A percentile compares a stretch with the other conserved stretches of the same genome.
These are phyloP conservation scores for Orychophragmus violaceus DNA, from an alignment of 345 rosid species.

Conservation along the genomic window DNA sequence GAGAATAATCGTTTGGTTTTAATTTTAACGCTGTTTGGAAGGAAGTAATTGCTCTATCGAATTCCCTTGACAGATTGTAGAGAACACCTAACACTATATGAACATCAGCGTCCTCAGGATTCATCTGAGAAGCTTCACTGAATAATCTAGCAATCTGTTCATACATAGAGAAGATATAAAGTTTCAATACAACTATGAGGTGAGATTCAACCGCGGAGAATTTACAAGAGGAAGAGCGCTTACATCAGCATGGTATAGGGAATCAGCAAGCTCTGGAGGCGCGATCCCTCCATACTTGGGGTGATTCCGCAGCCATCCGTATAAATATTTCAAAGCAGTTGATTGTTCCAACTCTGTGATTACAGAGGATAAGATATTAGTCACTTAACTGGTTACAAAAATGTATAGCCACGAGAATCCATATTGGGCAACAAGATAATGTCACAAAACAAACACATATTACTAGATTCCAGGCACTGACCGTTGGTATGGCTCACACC, in stretches of 20 bases:
- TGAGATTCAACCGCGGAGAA: background rate
- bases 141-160: constrained; percentile 67
- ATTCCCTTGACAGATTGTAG: constrained; percentile 85
- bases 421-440: background rate
- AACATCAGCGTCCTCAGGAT: constrained; percentile 96
- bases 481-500: constrained; percentile 99
- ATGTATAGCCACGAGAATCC: background rate
- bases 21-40: constrained; percentile 80
- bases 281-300: constrained; percentile 75
- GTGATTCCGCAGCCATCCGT: constrained; percentile 91
- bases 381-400: background rate
- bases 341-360: constrained; percentile 86
- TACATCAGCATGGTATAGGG: constrained; percentile 83
- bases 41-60: constrained; percentile 78
- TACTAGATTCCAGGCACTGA: constrained; percentile 34
- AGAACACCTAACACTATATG: constrained; percentile 92
- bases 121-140: constrained; percentile 77
- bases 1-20: constrained; percentile 94
- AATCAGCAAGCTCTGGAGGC: constrained; percentile 53
- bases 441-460: constrained; percentile 11
- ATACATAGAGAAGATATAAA: background rate
- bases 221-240: constrained; percentile 29
- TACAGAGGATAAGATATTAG: constrained; percentile 21
- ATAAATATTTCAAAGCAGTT: constrained; percentile 85
- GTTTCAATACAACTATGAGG: constrained; percentile 8